phyloP scores from a whole-genome alignment of 2,329 filamentous ascomycete genomes.

The Sclerotiophoma versabilis region DNA sequence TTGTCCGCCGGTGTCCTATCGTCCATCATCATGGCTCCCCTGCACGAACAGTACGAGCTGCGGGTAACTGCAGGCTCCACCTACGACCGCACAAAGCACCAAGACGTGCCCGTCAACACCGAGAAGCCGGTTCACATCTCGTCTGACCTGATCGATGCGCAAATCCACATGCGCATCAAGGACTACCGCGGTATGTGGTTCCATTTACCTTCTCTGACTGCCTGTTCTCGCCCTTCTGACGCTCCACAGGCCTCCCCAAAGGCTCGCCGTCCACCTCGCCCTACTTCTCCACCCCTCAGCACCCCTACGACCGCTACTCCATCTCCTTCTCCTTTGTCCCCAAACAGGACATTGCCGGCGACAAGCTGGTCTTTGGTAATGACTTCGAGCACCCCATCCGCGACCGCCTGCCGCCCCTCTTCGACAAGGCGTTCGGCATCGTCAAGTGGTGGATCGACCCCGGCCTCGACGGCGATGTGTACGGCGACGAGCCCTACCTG shows the following conservation, averaged over 20 bases:
- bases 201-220: too few species aligned
- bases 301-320: slow-evolving; percentile 81
- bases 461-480: slow-evolving; percentile 86
- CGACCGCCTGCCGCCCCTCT: slow-evolving; percentile 84
- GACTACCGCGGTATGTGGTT: slow-evolving; percentile 64
- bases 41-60: slow-evolving; percentile 73
- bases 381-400: slow-evolving; percentile 93
- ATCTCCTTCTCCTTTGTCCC: slow-evolving; percentile 81
- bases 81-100: slow-evolving; percentile 77
- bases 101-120: slow-evolving; percentile 77
- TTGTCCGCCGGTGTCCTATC: too few species aligned
- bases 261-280: slow-evolving; percentile 72
- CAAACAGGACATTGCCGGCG: slow-evolving; percentile 69
- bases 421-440: slow-evolving; percentile 81
- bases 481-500: slow-evolving; percentile 83
- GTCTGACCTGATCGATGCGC: slow-evolving; percentile 68
- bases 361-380: slow-evolving; percentile 89
- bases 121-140: slow-evolving; percentile 68
- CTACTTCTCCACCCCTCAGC: slow-evolving; percentile 78
- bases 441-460: slow-evolving; percentile 93
- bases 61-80: slow-evolving; percentile 80
- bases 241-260: slow-evolving; percentile 70
- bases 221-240: too few species aligned
- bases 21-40: slow-evolving; percentile 49
- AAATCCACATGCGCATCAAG: slow-evolving; percentile 77